Percentiles rank a stretch among this genome's conserved stretches.
phyloP scores from a whole-genome alignment of 768 basidiomycete species.

The Tylopilus subfusipes region DNA sequence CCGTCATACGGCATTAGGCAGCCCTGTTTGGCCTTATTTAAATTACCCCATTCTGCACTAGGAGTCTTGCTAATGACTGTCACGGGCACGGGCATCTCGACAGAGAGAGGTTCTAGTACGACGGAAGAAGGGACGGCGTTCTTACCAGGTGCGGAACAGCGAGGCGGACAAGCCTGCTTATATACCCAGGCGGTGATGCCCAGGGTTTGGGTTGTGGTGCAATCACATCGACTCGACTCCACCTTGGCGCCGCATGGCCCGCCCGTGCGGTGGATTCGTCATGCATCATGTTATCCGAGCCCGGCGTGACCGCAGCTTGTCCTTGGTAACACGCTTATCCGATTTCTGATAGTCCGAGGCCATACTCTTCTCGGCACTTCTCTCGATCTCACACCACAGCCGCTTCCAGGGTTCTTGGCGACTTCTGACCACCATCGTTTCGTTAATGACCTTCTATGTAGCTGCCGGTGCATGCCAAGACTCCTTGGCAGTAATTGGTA shows the following conservation, averaged over 20 bases:
- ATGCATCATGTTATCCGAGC: not conserved
- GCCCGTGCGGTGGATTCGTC: not conserved
- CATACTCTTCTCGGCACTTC: not conserved
- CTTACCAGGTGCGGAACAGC: not conserved
- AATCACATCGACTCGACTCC: not conserved
- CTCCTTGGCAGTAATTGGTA: not conserved
- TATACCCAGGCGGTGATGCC: not conserved
- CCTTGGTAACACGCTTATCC: not conserved
- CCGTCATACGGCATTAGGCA: slow-evolving; percentile 17
- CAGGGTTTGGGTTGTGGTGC: not conserved
- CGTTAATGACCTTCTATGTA: not conserved
- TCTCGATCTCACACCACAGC: not conserved
- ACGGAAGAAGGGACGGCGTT: not conserved
- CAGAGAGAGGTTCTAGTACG: too few relatives aligned
- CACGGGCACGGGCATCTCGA: slow-evolving; percentile 21
- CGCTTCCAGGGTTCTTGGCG: not conserved
- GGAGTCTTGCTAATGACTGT: slow-evolving; percentile 1
- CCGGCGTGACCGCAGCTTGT: too few relatives aligned
- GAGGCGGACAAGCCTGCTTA: not conserved
- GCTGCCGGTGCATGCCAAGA: not conserved
- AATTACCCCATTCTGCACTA: slow-evolving; percentile 10
- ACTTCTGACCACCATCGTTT: not conserved
- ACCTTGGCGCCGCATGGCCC: slow-evolving; percentile 1
- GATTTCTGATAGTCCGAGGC: not conserved
- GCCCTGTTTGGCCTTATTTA: slow-evolving; percentile 30